These are phyloP conservation scores for Purpureocillium lavendulum DNA, from an alignment of 2,329 filamentous ascomycete genomes.

Conservation along the genomic window DNA sequence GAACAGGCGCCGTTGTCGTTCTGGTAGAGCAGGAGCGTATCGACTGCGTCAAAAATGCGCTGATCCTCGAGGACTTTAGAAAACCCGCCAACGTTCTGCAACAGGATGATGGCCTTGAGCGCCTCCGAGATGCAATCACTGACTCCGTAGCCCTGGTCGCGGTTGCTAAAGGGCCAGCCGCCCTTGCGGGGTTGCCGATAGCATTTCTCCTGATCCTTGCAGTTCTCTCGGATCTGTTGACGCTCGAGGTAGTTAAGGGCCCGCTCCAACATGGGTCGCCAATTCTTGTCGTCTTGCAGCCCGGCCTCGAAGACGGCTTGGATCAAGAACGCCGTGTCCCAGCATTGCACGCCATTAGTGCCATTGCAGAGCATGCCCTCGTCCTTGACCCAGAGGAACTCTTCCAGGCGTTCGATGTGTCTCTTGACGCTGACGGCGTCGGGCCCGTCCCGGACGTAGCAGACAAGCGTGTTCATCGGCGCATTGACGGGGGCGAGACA, in stretches of 20 bases:
- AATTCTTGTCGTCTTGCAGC: slow-evolving; percentile 67
- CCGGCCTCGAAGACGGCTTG: slow-evolving; percentile 75
- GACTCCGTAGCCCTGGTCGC: slow-evolving; percentile 87
- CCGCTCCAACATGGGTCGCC: slow-evolving; percentile 74
- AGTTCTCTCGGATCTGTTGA: slow-evolving; percentile 84
- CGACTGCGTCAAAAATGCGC: slow-evolving; percentile 78
- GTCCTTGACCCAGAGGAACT: slow-evolving; percentile 84
- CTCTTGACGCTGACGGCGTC: slow-evolving; percentile 62
- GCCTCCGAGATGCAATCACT: slow-evolving; percentile 92
- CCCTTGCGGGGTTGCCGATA: slow-evolving; percentile 90
- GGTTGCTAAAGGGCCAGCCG: slow-evolving; percentile 93
- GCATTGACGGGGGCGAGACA: slow-evolving; percentile 83
- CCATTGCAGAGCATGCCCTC: slow-evolving; percentile 94
- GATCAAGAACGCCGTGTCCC: slow-evolving; percentile 90
- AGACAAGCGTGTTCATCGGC: slow-evolving; percentile 81
- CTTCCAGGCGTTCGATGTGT: slow-evolving; percentile 73
- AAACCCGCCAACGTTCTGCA: slow-evolving; percentile 73
- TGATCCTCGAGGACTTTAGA: slow-evolving; percentile 66
- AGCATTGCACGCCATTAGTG: slow-evolving; percentile 95
- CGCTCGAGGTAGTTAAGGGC: slow-evolving; percentile 80
- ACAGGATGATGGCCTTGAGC: slow-evolving; percentile 73
- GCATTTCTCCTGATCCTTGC: slow-evolving; percentile 65
- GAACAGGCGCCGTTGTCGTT: slow-evolving; percentile 79
- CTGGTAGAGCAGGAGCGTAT: slow-evolving; percentile 86
- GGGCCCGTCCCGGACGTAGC: slow-evolving; percentile 78